Conservation (phyloP, 1,139 yeast genomes). For the Meyerozyma elateridarum region DNA sequence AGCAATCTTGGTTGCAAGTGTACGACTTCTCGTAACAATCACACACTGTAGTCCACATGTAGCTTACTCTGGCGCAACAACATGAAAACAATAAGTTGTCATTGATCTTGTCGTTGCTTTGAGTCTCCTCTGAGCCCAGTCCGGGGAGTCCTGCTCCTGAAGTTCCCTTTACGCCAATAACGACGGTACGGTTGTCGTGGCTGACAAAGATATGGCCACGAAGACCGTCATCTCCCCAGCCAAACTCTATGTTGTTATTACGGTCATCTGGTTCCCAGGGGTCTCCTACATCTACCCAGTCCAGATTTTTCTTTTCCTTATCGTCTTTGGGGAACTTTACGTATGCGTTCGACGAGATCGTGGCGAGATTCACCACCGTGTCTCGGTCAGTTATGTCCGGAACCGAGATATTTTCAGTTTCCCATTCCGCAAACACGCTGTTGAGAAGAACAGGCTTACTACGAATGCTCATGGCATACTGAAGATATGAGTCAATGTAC, state of each 20-base stretch:
- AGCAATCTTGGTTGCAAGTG: conserved; percentile 84
- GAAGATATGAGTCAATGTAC: conserved; percentile 59
- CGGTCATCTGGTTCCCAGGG: conserved; percentile 47
- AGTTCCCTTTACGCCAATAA: conserved; percentile 87
- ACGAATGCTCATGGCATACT: conserved; percentile 45
- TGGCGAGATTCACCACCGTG: conserved; percentile 71
- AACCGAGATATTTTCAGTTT: conserved; percentile 41
- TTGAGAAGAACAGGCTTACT: conserved; percentile 41
- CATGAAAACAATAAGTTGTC: conserved; percentile 90
- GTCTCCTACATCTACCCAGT: conserved; percentile 80
- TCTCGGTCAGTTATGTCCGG: conserved; percentile 76
- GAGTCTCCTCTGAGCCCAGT: conserved; percentile 72
- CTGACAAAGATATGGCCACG: conserved; percentile 88
- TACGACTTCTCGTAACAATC: conserved; percentile 85
- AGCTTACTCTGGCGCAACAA: conserved; percentile 92
- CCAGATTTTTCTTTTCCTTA: conserved; percentile 43
- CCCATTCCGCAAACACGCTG: conserved; percentile 54
- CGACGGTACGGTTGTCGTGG: conserved; percentile 58
- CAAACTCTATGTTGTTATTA: conserved; percentile 47
- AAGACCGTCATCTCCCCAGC: conserved; percentile 83
- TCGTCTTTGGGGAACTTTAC: conserved; percentile 72
- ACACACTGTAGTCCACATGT: conserved; percentile 93
- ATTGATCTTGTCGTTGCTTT: conserved; percentile 73
- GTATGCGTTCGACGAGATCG: conserved; percentile 90
- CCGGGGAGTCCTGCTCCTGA: conserved; percentile 81